A percentile compares a stretch with the other conserved stretches of the same genome.
These are phyloP conservation scores for Bolboschoenus planiculmis DNA, from an alignment of 176 grass and related monocot genomes.

Conservation along the genomic window DNA sequence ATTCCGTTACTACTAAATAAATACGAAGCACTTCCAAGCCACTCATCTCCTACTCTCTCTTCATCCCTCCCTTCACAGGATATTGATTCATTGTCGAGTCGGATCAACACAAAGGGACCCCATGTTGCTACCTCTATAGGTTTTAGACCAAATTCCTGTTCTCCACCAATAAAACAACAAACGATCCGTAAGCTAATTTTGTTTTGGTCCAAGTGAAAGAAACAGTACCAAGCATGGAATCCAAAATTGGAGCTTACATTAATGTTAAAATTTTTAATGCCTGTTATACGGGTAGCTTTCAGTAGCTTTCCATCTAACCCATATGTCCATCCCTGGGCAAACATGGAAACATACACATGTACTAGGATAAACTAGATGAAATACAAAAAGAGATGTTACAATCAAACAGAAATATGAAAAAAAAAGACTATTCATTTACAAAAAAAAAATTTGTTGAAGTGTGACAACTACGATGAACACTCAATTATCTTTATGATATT, in stretches of 20 bases:
- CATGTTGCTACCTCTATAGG: conserved; percentile 64
- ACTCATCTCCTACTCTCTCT: conserved; percentile 56
- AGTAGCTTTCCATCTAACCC: conserved; percentile 78
- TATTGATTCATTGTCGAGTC: conserved; percentile 32
- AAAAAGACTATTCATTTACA: neutral
- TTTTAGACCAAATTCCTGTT: conserved; percentile 71
- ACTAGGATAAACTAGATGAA: neutral
- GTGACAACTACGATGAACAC: neutral
- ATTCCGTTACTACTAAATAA: conserved; percentile 60
- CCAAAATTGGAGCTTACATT: conserved; percentile 26
- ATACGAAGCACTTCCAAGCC: conserved; percentile 73
- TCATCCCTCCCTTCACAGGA: conserved; percentile 27
- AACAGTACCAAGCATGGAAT: neutral
- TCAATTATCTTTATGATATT: neutral
- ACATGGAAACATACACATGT: conserved; percentile 15
- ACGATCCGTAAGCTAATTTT: neutral
- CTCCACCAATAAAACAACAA: conserved; percentile 19
- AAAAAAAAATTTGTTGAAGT: neutral
- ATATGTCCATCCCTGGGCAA: conserved; percentile 82
- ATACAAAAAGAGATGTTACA: conserved; percentile 12
- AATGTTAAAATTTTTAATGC: conserved; percentile 82
- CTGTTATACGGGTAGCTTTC: conserved; percentile 86
- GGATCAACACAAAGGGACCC: conserved; percentile 81
- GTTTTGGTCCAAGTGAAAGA: neutral
- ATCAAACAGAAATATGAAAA: conserved; percentile 10